These are phyloP conservation scores for Entomortierella lignicola DNA, from an alignment of 192 early-diverging fungal genomes.

Conservation along the genomic window DNA sequence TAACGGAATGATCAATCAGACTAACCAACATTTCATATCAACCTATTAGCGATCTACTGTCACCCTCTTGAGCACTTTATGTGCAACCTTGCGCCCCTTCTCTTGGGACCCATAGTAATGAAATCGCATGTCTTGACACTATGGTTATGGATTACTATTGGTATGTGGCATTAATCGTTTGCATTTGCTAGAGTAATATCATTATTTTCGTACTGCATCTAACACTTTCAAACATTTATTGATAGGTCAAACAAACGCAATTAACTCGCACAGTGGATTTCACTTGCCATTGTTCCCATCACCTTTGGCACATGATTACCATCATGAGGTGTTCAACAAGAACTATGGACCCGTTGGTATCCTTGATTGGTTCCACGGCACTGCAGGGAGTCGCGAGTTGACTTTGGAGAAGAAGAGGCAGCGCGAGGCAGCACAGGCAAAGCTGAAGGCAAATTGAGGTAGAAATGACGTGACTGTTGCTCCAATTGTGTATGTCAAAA, in stretches of 20 bases:
- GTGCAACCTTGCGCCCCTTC: constrained; percentile 66
- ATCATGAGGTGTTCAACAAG: constrained; percentile 74
- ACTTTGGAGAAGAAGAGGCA: constrained; percentile 38
- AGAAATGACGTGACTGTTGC: neutral
- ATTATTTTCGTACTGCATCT: too few relatives aligned
- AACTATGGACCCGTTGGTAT: constrained; percentile 63
- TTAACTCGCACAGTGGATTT: constrained; percentile 82
- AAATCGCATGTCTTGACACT: constrained; percentile 76
- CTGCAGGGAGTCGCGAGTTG: constrained; percentile 34
- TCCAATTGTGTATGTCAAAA: too few relatives aligned
- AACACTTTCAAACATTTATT: too few relatives aligned
- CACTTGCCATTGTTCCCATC: constrained; percentile 80
- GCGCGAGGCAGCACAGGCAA: constrained; percentile 8
- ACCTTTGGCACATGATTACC: constrained; percentile 77
- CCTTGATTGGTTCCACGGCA: constrained; percentile 48
- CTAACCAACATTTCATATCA: neutral
- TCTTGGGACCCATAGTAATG: constrained; percentile 65
- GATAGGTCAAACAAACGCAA: constrained; percentile 64
- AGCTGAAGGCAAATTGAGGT: constrained; percentile 1
- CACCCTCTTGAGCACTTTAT: constrained; percentile 78
- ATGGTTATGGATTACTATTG: constrained; percentile 75
- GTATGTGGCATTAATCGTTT: too few relatives aligned
- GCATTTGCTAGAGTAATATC: too few relatives aligned
- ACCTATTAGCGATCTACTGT: constrained; percentile 62
- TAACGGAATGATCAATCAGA: neutral